phyloP scores from a whole-genome alignment of 2,329 filamentous ascomycete genomes.

The Biscogniauxia marginata region DNA sequence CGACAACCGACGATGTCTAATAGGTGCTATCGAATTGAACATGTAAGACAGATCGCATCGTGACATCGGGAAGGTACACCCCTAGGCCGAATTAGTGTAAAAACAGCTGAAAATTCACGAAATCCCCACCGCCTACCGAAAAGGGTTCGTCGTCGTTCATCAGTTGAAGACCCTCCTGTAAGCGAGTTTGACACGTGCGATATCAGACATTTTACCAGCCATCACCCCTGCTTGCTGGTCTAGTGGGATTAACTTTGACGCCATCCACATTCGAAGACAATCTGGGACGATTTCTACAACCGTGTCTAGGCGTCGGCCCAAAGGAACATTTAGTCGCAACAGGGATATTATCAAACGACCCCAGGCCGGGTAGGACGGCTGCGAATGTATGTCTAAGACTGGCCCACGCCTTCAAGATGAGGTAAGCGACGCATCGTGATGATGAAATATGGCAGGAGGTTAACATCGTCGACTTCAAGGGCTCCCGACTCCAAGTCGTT shows the following conservation, averaged over 20 bases:
- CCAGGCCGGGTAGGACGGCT: constrained; percentile 28
- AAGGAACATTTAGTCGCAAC: background rate
- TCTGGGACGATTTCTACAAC: background rate
- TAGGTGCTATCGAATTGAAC: no score
- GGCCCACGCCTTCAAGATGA: constrained; percentile 57
- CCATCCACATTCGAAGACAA: constrained; percentile 4
- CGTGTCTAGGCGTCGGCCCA: background rate
- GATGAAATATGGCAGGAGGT: background rate
- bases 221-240: background rate
- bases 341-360: constrained; percentile 1
- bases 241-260: background rate
- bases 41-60: no score
- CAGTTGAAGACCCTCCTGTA: background rate
- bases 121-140: background rate
- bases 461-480: constrained; percentile 35
- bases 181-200: background rate
- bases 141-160: background rate
- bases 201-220: background rate
- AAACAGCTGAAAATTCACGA: no score
- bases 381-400: constrained; percentile 44
- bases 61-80: no score
- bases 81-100: no score
- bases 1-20: no score
- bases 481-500: constrained; percentile 56
- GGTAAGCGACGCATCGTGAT: constrained; percentile 35